phyloP scores from a whole-genome alignment of 1,284 basidiomycete species.

The Apiotrichum laibachii region DNA sequence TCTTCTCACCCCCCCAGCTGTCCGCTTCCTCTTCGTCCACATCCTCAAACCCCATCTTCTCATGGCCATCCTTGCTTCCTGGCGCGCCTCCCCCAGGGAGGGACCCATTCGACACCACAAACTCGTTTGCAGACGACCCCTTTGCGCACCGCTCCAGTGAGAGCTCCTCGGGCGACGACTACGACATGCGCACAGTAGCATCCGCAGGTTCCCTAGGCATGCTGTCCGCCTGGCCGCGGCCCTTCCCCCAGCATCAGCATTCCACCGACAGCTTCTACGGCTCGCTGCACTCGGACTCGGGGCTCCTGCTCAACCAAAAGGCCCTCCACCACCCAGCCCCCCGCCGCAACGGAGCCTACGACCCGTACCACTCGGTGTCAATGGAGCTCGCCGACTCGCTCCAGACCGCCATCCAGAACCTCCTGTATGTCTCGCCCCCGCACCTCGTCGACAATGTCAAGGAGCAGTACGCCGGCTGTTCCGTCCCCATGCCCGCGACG shows the following conservation, averaged over 20 bases:
- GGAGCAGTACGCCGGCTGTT: slow-evolving; percentile 83
- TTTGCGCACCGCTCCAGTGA: slow-evolving; percentile 26
- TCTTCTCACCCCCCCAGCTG: slow-evolving; percentile 21
- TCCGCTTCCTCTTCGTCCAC: slow-evolving; percentile 40
- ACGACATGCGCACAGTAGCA: background rate
- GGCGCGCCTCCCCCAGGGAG: slow-evolving; percentile 10
- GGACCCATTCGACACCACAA: slow-evolving; percentile 40
- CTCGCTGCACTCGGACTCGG: background rate
- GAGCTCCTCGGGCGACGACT: slow-evolving; percentile 20
- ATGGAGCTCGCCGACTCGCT: slow-evolving; percentile 81
- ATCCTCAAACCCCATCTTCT: slow-evolving; percentile 30
- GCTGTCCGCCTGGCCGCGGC: no score
- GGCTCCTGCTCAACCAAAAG: background rate
- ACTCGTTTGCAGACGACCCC: slow-evolving; percentile 39
- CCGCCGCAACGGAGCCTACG: slow-evolving; percentile 7
- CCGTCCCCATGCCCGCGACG: slow-evolving; percentile 76
- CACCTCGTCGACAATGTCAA: slow-evolving; percentile 89
- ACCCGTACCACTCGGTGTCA: slow-evolving; percentile 35
- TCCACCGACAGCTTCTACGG: background rate
- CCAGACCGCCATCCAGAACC: slow-evolving; percentile 80
- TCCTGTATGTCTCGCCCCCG: slow-evolving; percentile 79
- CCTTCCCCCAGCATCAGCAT: background rate
- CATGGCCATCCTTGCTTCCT: slow-evolving; percentile 23
- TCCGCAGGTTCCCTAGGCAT: slow-evolving; percentile 23
- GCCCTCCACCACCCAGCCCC: slow-evolving; percentile 33